Percentiles rank a stretch among this genome's conserved stretches.
phyloP scores from a whole-genome alignment of 345 rosid genomes.

The Linum usitatissimum region DNA sequence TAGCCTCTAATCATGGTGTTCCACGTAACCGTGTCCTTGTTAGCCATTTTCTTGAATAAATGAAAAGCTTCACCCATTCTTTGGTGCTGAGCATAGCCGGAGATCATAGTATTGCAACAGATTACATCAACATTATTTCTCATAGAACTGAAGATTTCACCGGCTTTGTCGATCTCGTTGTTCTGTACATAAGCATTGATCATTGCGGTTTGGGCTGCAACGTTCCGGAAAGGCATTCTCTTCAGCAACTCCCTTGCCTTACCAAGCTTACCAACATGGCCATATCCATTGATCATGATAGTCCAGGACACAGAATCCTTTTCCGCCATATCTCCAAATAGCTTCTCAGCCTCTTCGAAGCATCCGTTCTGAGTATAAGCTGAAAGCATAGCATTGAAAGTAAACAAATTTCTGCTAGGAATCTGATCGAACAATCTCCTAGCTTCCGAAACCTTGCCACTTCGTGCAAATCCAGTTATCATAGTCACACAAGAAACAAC shows the following conservation, averaged over 20 bases:
- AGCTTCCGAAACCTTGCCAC: constrained; percentile 20
- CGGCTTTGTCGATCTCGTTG: constrained; percentile 39
- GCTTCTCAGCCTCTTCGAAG: constrained; percentile 26
- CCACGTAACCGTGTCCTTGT: constrained; percentile 35
- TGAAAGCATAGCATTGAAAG: constrained; percentile 37
- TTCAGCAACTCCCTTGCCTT: constrained; percentile 26
- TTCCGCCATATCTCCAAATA: constrained; percentile 33
- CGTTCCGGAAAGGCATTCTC: constrained; percentile 44
- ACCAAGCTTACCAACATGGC: constrained; percentile 23
- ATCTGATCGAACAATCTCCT: constrained; percentile 25
- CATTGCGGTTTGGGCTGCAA: constrained; percentile 51
- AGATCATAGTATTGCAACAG: constrained; percentile 32
- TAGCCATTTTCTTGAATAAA: constrained; percentile 22
- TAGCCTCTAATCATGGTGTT: constrained; percentile 35
- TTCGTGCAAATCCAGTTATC: constrained; percentile 24
- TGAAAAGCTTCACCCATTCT: constrained; percentile 28
- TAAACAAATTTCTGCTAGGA: constrained; percentile 26
- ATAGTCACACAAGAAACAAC: constrained; percentile 31
- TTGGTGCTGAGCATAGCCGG: constrained; percentile 26
- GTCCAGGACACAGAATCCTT: constrained; percentile 34
- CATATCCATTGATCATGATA: constrained; percentile 31
- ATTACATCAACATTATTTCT: constrained; percentile 22
- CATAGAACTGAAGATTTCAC: constrained; percentile 18
- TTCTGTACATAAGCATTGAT: constrained; percentile 34
- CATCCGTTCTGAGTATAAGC: constrained; percentile 19